Evolutionary conservation across 495 filamentous ascomycete species (phyloP).

Genomic region (Penicillium subrubescens): DNA sequence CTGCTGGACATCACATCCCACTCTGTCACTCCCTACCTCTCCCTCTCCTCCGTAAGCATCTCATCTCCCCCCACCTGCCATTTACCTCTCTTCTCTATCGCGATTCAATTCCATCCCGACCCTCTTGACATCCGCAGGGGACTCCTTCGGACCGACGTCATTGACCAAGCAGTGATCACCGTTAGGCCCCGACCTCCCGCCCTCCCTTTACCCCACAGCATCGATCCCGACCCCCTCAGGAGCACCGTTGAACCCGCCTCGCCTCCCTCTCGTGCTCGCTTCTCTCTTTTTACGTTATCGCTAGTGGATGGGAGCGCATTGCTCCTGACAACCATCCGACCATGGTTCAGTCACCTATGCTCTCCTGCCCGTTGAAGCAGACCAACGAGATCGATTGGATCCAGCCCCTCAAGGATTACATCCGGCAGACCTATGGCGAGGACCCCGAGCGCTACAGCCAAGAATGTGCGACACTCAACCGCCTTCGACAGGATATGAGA

Average conservation of each 20-base stretch:
- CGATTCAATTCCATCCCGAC: conserved; percentile 4
- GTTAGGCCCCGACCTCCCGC: conserved; percentile 27
- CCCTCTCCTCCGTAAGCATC: neutral
- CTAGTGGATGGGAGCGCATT: conserved; percentile 43
- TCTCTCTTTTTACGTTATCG: conserved; percentile 10
- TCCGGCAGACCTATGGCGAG: conserved; percentile 89
- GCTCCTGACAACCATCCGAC: conserved; percentile 42
- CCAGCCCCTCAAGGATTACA: conserved; percentile 88
- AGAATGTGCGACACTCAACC: conserved; percentile 93
- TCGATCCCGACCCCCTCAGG: conserved; percentile 24
- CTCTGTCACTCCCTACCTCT: conserved; percentile 15
- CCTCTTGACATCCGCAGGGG: neutral
- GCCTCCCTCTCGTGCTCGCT: neutral
- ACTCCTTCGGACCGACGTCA: conserved; percentile 23
- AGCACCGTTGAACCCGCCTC: conserved; percentile 9
- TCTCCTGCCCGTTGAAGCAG: conserved; percentile 91
- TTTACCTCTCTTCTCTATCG: conserved; percentile 12
- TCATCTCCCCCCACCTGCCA: conserved; percentile 5
- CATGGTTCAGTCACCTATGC: conserved; percentile 86
- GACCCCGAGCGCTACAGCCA: conserved; percentile 93
- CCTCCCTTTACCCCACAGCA: conserved; percentile 30
- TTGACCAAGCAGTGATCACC: conserved; percentile 21
- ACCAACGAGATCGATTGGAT: conserved; percentile 99
- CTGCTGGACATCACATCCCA: conserved; percentile 27
- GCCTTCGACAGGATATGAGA: conserved; percentile 98